Percentiles rank a stretch among this genome's conserved stretches.
These are phyloP conservation scores for Aethionema arabicum DNA, from an alignment of 345 rosid genomes.

Conservation along the genomic window DNA sequence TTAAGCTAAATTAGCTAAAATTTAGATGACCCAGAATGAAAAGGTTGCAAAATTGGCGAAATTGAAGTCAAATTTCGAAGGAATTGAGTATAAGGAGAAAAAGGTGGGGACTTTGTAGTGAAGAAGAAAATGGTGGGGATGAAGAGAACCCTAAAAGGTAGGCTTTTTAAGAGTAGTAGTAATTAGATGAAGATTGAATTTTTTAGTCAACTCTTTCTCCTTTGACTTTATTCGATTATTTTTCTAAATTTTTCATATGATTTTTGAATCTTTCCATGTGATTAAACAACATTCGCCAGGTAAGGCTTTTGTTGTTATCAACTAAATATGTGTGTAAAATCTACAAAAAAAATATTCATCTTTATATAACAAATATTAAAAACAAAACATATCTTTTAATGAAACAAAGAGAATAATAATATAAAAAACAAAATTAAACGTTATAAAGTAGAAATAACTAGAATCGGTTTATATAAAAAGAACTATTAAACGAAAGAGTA, in stretches of 20 bases:
- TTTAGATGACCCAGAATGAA: background rate
- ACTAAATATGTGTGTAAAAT: too few species aligned
- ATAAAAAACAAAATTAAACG: too few species aligned
- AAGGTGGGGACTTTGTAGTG: background rate
- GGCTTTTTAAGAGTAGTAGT: constrained; percentile 15
- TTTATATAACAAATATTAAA: too few species aligned
- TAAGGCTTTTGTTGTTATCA: too few species aligned
- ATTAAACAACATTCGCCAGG: background rate
- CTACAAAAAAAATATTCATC: too few species aligned
- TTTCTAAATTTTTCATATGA: background rate
- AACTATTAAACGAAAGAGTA: too few species aligned
- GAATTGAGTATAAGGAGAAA: background rate
- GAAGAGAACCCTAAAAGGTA: constrained; percentile 3
- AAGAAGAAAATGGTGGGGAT: background rate
- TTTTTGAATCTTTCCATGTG: background rate
- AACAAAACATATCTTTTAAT: too few species aligned
- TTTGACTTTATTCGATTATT: background rate
- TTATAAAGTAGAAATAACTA: too few species aligned
- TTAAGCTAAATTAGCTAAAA: background rate
- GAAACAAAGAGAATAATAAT: too few species aligned
- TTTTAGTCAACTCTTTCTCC: background rate
- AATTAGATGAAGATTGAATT: constrained; percentile 6
- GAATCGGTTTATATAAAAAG: too few species aligned
- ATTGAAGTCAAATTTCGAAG: background rate
- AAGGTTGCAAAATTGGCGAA: background rate